phyloP scores from a whole-genome alignment of 345 rosid genomes.

The Jatropha curcas region DNA sequence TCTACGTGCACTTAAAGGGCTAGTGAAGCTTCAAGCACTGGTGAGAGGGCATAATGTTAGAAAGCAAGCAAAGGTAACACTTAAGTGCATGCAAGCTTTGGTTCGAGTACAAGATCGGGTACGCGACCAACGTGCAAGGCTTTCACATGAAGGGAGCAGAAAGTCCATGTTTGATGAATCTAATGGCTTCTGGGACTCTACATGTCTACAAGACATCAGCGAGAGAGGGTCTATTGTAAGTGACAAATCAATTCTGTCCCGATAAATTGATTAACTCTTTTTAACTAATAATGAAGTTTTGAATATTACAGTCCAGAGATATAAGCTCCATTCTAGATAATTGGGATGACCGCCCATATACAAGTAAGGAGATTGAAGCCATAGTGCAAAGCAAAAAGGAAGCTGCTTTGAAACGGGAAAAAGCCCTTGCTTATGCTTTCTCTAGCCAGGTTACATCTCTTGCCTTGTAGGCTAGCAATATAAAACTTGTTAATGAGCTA shows the following conservation, averaged over 20 bases:
- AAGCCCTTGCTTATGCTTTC: slow-evolving; percentile 29
- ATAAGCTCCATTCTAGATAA: slow-evolving; percentile 19
- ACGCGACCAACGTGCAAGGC: slow-evolving; percentile 23
- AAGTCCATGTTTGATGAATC: slow-evolving; percentile 26
- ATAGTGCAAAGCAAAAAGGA: slow-evolving; percentile 24
- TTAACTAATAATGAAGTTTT: too few relatives aligned
- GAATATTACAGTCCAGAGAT: slow-evolving; percentile 19
- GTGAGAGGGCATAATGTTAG: slow-evolving; percentile 34
- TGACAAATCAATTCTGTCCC: background rate
- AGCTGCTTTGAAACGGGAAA: slow-evolving; percentile 31
- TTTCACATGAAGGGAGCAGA: slow-evolving; percentile 25
- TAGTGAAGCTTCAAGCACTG: slow-evolving; percentile 36
- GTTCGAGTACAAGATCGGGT: slow-evolving; percentile 31
- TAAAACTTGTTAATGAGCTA: background rate
- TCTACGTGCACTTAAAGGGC: slow-evolving; percentile 29
- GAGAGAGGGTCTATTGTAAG: slow-evolving; percentile 22
- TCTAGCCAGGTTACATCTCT: slow-evolving; percentile 79
- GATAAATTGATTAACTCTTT: too few relatives aligned
- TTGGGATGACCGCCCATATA: slow-evolving; percentile 36
- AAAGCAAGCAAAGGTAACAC: slow-evolving; percentile 26
- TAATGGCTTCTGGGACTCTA: slow-evolving; percentile 18
- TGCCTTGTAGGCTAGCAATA: too few relatives aligned
- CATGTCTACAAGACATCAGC: slow-evolving; percentile 16
- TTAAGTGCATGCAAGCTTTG: slow-evolving; percentile 33
- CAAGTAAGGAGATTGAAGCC: slow-evolving; percentile 46